phyloP scores from a whole-genome alignment of 257 asterid genomes.

The Marsdenia floribunda region DNA sequence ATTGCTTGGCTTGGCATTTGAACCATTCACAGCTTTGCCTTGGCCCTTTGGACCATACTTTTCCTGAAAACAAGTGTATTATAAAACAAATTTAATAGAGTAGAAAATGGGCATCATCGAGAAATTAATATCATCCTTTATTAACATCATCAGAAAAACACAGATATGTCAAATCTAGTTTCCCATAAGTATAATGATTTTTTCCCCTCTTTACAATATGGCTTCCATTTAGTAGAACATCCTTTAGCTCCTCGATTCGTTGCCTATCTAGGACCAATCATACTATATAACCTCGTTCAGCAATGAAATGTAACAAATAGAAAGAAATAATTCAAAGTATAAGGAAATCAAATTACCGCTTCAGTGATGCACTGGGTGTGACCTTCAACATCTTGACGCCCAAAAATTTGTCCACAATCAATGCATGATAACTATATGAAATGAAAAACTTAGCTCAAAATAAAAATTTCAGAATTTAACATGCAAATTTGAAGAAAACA shows the following conservation, averaged over 20 bases:
- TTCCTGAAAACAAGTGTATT: constrained; percentile 45
- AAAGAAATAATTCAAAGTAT: not conserved
- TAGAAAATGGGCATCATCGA: not conserved
- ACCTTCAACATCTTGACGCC: constrained; percentile 60
- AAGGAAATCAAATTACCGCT: constrained; percentile 45
- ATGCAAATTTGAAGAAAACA: not conserved
- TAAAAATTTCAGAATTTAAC: constrained; percentile 1
- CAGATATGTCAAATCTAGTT: no score
- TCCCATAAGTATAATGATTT: no score
- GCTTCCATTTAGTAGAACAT: not conserved
- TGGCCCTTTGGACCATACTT: constrained; percentile 96
- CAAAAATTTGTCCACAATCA: constrained; percentile 81
- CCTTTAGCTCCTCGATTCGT: not conserved
- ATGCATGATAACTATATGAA: constrained; percentile 68
- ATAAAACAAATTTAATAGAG: constrained; percentile 1
- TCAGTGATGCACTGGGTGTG: constrained; percentile 93
- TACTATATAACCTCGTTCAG: not conserved
- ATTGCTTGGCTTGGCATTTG: constrained; percentile 42
- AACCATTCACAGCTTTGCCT: constrained; percentile 48
- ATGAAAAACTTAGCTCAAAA: not conserved
- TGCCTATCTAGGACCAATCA: not conserved
- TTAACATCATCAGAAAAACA: not conserved
- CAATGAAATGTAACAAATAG: not conserved
- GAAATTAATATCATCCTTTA: not conserved
- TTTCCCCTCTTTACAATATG: not conserved